Percentiles rank a stretch among this genome's conserved stretches.
Conservation (phyloP, 2,329 filamentous ascomycete genomes). For the Apiospora saccharicola region DNA sequence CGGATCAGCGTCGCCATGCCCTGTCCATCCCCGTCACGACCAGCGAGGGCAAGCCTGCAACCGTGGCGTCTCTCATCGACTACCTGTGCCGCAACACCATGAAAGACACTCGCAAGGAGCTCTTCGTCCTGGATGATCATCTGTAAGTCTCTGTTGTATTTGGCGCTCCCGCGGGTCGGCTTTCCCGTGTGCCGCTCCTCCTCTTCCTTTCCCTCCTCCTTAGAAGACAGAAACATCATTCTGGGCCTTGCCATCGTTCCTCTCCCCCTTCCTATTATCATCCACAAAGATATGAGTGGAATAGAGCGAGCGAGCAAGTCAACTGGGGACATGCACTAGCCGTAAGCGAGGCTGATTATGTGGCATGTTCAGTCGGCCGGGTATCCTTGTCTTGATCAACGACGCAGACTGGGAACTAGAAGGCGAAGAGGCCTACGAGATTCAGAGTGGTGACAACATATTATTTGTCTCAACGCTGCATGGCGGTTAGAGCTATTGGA, state of each 20-base stretch:
- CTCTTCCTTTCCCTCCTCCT: background rate
- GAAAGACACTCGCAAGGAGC: constrained; percentile 83
- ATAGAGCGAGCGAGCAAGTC: background rate
- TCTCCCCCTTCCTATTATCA: background rate
- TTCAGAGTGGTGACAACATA: constrained; percentile 84
- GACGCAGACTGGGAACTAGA: constrained; percentile 99
- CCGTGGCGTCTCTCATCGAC: constrained; percentile 77
- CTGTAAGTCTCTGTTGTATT: constrained; percentile 69
- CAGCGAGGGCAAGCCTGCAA: constrained; percentile 66
- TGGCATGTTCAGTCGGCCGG: constrained; percentile 73
- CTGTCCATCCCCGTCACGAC: constrained; percentile 72
- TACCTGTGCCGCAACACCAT: constrained; percentile 84
- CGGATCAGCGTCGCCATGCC: constrained; percentile 77
- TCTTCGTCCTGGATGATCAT: constrained; percentile 87
- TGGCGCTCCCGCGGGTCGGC: constrained; percentile 15
- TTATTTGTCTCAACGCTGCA: constrained; percentile 97
- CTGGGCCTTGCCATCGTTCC: background rate
- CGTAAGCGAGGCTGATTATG: constrained; percentile 35
- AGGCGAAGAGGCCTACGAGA: constrained; percentile 88
- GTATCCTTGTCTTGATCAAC: constrained; percentile 95
- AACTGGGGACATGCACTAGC: background rate
- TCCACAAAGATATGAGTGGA: background rate
- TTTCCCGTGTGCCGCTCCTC: constrained; percentile 24
- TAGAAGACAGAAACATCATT: background rate
- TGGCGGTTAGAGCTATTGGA: constrained; percentile 69